These are phyloP conservation scores for Argentina anserina DNA, from an alignment of 306 rosid species.

Conservation along the genomic window DNA sequence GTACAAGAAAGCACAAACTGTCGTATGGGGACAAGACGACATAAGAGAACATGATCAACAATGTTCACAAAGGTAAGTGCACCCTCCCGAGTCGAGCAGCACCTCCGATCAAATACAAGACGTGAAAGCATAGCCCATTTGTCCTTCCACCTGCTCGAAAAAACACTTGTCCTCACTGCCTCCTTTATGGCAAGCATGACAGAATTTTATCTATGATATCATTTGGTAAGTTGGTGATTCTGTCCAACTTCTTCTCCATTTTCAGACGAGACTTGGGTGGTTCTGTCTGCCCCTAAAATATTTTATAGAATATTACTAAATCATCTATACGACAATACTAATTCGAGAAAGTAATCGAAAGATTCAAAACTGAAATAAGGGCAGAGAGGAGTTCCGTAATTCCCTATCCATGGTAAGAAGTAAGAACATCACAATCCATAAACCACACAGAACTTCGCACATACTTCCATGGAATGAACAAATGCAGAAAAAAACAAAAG, in stretches of 20 bases:
- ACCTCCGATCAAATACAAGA: conserved; percentile 41
- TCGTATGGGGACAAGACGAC: conserved; percentile 40
- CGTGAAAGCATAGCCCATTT: conserved; percentile 44
- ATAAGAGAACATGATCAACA: conserved; percentile 53
- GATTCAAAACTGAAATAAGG: too few relatives aligned
- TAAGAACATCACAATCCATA: too few relatives aligned
- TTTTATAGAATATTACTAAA: too few relatives aligned
- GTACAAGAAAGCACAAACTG: conserved; percentile 30
- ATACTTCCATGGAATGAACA: too few relatives aligned
- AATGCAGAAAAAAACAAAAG: too few relatives aligned
- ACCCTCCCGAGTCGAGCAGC: conserved; percentile 22
- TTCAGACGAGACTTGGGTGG: conserved; percentile 24
- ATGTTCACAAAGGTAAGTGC: conserved; percentile 23
- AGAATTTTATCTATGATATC: conserved; percentile 39
- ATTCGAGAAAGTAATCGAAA: too few relatives aligned
- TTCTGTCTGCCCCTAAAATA: conserved; percentile 8
- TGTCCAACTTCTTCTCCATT: conserved; percentile 37
- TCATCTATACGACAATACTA: too few relatives aligned
- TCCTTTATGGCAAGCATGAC: conserved; percentile 43
- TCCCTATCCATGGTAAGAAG: too few relatives aligned
- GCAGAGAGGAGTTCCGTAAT: too few relatives aligned
- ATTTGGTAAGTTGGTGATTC: conserved; percentile 44
- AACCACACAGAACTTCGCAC: too few relatives aligned
- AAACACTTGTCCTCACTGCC: conserved; percentile 52
- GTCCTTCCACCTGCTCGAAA: conserved; percentile 59